Conservation (phyloP, 2,329 filamentous ascomycete species). For the Helotiales sp. region DNA sequence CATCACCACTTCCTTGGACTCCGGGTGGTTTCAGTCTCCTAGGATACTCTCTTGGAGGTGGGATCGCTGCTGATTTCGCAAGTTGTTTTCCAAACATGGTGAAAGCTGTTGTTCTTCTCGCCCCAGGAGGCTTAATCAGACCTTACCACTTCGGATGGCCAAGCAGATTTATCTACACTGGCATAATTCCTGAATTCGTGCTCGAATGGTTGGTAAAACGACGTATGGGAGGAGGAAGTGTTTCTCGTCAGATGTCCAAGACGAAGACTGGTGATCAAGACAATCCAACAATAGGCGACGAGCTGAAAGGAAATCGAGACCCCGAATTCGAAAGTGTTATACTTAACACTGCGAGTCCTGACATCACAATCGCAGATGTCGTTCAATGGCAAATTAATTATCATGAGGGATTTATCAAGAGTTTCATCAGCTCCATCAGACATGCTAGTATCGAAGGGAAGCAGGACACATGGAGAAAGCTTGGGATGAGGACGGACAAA, state of each 20-base stretch:
- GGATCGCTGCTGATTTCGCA: slow-evolving; percentile 69
- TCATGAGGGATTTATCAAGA: slow-evolving; percentile 58
- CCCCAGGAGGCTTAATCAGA: slow-evolving; percentile 74
- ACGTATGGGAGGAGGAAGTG: slow-evolving; percentile 8
- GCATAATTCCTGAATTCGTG: slow-evolving; percentile 53
- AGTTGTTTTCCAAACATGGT: slow-evolving; percentile 69
- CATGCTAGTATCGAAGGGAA: slow-evolving; percentile 55
- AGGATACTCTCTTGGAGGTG: slow-evolving; percentile 81
- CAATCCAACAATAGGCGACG: slow-evolving; percentile 14
- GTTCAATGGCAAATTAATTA: slow-evolving; percentile 59
- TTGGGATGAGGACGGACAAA: slow-evolving; percentile 49
- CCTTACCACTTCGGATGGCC: slow-evolving; percentile 51
- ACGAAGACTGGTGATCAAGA: slow-evolving; percentile 9
- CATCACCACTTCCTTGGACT: slow-evolving; percentile 59
- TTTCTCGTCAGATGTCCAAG: neutral
- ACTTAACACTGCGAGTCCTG: slow-evolving; percentile 18
- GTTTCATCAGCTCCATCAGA: slow-evolving; percentile 59
- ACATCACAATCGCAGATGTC: slow-evolving; percentile 24
- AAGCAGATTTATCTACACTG: slow-evolving; percentile 53
- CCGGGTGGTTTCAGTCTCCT: slow-evolving; percentile 63
- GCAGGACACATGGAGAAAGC: slow-evolving; percentile 48
- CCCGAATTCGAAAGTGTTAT: slow-evolving; percentile 21
- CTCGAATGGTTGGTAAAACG: slow-evolving; percentile 19
- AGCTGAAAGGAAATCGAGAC: slow-evolving; percentile 20
- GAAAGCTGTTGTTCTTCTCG: slow-evolving; percentile 70